phyloP scores from a whole-genome alignment of 2,329 filamentous ascomycete species.

The Scopulariopsis brevicaulis region DNA sequence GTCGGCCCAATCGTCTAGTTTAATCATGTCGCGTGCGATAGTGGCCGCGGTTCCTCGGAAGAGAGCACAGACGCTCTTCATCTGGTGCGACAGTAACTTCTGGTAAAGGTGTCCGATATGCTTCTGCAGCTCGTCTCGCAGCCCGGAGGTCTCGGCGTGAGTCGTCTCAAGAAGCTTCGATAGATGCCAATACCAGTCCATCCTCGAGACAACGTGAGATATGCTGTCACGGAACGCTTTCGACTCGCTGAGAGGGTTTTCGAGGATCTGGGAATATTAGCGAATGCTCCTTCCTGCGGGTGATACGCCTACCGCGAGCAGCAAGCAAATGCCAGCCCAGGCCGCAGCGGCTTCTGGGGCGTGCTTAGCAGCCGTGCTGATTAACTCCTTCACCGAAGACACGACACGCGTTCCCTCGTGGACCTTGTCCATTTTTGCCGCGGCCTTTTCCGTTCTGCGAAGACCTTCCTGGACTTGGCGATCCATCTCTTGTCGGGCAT shows the following conservation, averaged over 20 bases:
- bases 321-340: conserved; percentile 22
- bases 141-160: not conserved
- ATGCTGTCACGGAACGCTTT: conserved; percentile 20
- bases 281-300: conserved; percentile 5
- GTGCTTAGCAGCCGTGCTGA: conserved; percentile 14
- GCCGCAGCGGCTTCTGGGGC: conserved; percentile 21
- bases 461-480: not conserved
- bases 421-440: not conserved
- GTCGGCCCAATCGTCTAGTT: conserved; percentile 12
- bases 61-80: conserved; percentile 25
- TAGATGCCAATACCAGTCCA: conserved; percentile 25
- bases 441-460: not conserved
- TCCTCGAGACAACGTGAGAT: conserved; percentile 20
- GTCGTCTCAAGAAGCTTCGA: conserved; percentile 12
- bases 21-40: conserved; percentile 17
- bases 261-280: conserved; percentile 14
- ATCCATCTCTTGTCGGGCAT: not conserved
- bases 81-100: conserved; percentile 25
- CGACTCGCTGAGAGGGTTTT: conserved; percentile 15
- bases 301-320: conserved; percentile 16
- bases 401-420: conserved; percentile 1
- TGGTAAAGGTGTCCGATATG: conserved; percentile 22
- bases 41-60: conserved; percentile 15
- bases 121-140: conserved; percentile 10
- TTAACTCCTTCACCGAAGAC: conserved; percentile 6